These are phyloP conservation scores for Claviceps lovelessii DNA, from an alignment of 2,329 filamentous ascomycete species.

Conservation along the genomic window DNA sequence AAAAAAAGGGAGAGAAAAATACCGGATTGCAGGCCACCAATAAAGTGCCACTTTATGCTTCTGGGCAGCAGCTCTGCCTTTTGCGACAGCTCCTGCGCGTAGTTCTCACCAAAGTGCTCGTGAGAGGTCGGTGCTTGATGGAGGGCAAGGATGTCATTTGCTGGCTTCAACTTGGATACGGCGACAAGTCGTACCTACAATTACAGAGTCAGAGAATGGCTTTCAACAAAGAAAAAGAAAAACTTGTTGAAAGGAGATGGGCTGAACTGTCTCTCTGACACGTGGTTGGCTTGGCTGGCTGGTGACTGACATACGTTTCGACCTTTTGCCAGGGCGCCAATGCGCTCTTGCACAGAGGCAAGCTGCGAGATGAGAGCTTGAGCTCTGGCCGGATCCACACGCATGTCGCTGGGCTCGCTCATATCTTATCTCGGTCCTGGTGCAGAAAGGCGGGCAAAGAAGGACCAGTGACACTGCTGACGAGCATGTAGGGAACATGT, in stretches of 20 bases:
- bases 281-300: too few species aligned
- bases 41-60: conserved; percentile 86
- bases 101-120: conserved; percentile 90
- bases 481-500: neutral
- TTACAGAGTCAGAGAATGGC: neutral
- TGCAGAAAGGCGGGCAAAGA: neutral
- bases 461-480: too few species aligned
- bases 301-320: conserved; percentile 33
- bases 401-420: conserved; percentile 39
- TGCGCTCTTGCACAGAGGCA: conserved; percentile 41
- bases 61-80: conserved; percentile 69
- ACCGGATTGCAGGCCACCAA: conserved; percentile 77
- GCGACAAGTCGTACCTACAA: conserved; percentile 69
- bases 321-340: conserved; percentile 38
- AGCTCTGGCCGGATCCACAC: conserved; percentile 46
- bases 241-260: neutral
- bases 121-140: conserved; percentile 48
- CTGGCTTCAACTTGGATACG: conserved; percentile 92
- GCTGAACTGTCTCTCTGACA: neutral
- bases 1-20: neutral
- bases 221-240: neutral
- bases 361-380: conserved; percentile 49
- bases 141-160: conserved; percentile 75
- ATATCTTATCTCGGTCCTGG: conserved; percentile 16
- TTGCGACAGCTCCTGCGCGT: conserved; percentile 74